Evolutionary conservation across 768 basidiomycete species (phyloP), one percentile per base, ranked within the genome.

Genomic region (Boletus subcaerulescens): DNA sequence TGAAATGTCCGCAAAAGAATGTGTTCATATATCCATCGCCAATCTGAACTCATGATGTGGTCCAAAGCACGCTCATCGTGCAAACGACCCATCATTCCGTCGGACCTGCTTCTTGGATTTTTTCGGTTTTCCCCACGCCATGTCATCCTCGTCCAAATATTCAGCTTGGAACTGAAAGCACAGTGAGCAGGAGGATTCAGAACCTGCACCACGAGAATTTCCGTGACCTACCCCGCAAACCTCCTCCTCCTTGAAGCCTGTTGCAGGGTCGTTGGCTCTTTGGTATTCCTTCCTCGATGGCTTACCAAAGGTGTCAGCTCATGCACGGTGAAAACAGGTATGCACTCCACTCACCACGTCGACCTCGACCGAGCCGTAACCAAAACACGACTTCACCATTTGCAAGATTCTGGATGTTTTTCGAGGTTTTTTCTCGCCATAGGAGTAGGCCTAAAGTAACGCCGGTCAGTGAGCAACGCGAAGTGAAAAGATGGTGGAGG

Each of bases 121-220:
- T 49, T 48, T 46, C 4, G 35, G 45, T 36, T 53, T 57, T 15
- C 64, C 65, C 65, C 65, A 69, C 5, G 62, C 65, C 65, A 64
- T 69, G 50, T 66, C 55, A 35, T 69, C 62, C 4, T 67, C 65
- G 31, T 66, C 67, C 43, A 67, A 18, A 31, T 64, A 64, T 56
- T 66, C 59, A 14, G 67, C 67, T 48, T 59, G 55, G 41, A 54
- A 10, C 65, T 66, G 52, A 33, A 35, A 15, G 11, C 14, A 4
- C 10, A 14, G 18, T 45, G 6, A 42, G 18, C 15, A 44, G 15
- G 22, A 53, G 4, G 40, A 12, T 39, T 35, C 13, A 35, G 33
- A 33, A 31, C 18, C 20, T 2, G 24, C 14, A 32, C 12, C 15
- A 11, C 20, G n/a, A 8, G 7, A 3, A 15, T 45, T 32, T 24